Evolutionary conservation across 768 basidiomycete species (phyloP), one percentile per base, ranked within the genome.

Genomic region (Phlebiopsis flavidoalba): DNA sequence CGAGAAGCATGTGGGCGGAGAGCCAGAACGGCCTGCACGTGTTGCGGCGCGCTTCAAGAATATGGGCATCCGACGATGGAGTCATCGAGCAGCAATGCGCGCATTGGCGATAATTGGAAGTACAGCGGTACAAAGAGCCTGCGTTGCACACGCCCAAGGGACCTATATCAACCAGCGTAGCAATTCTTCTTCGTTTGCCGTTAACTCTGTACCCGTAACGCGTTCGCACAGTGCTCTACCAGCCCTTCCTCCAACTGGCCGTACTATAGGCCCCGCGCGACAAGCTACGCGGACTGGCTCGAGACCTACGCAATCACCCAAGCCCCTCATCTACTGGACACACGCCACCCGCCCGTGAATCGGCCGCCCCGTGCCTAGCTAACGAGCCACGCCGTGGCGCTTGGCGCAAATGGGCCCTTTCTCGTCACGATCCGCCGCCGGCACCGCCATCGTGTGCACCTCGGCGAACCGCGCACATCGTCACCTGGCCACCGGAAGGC

Each of bases 61-160:
- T 45, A 74, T 79, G 73, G 65, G 73, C 14, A 74, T 80, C 69
- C 66, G 0, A 57, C 75, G 3, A 66, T 81, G n/a, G n/a, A n/a
- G n/a, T 1, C 65, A 65, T 81, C 15, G 79, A 80, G 57, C 66
- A n/a, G 60, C 12, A 66, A 67, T 40, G 56, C 60, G 2, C 66
- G 73, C 0, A 66, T 80, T 8, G 80, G 80, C 1, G 78, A 79
- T 61, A 71, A 66, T 17, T 80, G 79, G 80, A 54, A 78, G n/a
- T n/a, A 17, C 68, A 73, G 31, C 72, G 80, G 2, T 81, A 82
- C 64, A 74, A 75, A 1, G n/a, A 73, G 74, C 0, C 65, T 83
- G 68, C 67, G 8, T 65, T 82, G 26, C 80, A 82, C 57, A 77
- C 76, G 22, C 66, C 61, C 49, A 63, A 58, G 53, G n/a, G 67